These are phyloP conservation scores for Dissophora globulifera DNA, from an alignment of 192 early-diverging fungal species.

Conservation along the genomic window DNA sequence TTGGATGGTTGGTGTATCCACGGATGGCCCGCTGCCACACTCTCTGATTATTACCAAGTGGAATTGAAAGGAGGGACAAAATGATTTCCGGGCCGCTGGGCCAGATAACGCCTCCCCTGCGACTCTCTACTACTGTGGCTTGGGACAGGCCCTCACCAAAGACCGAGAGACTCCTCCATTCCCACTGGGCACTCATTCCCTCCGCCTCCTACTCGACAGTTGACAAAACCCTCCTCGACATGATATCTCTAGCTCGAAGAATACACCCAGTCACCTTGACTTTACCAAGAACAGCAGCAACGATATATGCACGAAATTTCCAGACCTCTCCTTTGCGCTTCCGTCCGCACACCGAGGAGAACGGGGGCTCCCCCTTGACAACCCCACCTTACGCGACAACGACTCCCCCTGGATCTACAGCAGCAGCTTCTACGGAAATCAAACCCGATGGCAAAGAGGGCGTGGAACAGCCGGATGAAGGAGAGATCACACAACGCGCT, in stretches of 20 bases:
- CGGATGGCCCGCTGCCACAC: not conserved
- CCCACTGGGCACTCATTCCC: conserved; percentile 7
- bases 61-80: conserved; percentile 41
- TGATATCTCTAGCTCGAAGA: conserved; percentile 11
- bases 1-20: conserved; percentile 5
- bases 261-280: conserved; percentile 12
- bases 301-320: conserved; percentile 11
- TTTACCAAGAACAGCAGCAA: conserved; percentile 21
- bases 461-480: conserved; percentile 19
- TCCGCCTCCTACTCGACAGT: not conserved
- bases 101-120: too few species aligned
- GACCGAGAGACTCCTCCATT: not conserved
- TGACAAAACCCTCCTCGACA: not conserved
- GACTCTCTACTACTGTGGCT: conserved; percentile 8
- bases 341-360: not conserved
- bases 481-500: conserved; percentile 23
- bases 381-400: too few species aligned
- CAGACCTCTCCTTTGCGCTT: conserved; percentile 7
- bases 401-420: too few species aligned
- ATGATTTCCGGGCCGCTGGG: not conserved
- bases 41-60: conserved; percentile 39
- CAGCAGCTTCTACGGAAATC: not conserved
- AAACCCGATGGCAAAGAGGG: not conserved
- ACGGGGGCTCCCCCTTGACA: too few species aligned
- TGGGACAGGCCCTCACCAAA: not conserved